These are phyloP conservation scores for Mycena citricolor DNA, from an alignment of 1,284 basidiomycete genomes.

Conservation along the genomic window DNA sequence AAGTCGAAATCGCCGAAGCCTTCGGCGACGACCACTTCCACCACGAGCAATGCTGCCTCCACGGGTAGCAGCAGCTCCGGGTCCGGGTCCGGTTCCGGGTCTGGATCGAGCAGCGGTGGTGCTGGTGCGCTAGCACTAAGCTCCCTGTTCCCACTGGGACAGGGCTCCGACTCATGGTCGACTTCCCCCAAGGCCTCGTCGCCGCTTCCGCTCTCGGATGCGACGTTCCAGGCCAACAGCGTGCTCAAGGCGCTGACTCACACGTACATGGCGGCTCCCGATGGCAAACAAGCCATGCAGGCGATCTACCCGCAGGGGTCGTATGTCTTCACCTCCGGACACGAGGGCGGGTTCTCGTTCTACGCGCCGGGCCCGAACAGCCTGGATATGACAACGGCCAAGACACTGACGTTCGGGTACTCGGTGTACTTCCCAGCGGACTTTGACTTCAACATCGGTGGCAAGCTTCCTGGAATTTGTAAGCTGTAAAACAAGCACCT, in stretches of 20 bases:
- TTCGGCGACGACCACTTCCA: constrained; percentile 23
- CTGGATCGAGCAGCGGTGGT: constrained; percentile 4
- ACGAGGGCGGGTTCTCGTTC: constrained; percentile 61
- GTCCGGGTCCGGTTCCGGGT: background rate
- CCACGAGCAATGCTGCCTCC: constrained; percentile 18
- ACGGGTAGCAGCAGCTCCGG: no score
- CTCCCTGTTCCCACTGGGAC: constrained; percentile 45
- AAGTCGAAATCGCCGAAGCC: constrained; percentile 5
- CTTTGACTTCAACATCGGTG: constrained; percentile 51
- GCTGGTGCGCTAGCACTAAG: constrained; percentile 27
- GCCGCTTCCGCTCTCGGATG: constrained; percentile 42
- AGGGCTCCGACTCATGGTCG: constrained; percentile 40
- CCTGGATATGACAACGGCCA: constrained; percentile 48
- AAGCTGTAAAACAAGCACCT: no score
- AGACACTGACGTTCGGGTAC: constrained; percentile 59
- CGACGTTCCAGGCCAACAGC: constrained; percentile 43
- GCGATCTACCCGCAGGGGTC: constrained; percentile 59
- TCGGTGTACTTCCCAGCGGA: constrained; percentile 57
- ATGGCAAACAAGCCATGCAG: constrained; percentile 49
- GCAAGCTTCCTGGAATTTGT: constrained; percentile 59
- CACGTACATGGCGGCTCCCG: constrained; percentile 43
- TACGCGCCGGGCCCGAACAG: constrained; percentile 48
- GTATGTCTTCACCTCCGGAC: constrained; percentile 48
- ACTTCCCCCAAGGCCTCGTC: constrained; percentile 37
- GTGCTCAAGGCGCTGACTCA: constrained; percentile 38